phyloP scores from a whole-genome alignment of 2,329 filamentous ascomycete genomes.

The Curvularia sp. region DNA sequence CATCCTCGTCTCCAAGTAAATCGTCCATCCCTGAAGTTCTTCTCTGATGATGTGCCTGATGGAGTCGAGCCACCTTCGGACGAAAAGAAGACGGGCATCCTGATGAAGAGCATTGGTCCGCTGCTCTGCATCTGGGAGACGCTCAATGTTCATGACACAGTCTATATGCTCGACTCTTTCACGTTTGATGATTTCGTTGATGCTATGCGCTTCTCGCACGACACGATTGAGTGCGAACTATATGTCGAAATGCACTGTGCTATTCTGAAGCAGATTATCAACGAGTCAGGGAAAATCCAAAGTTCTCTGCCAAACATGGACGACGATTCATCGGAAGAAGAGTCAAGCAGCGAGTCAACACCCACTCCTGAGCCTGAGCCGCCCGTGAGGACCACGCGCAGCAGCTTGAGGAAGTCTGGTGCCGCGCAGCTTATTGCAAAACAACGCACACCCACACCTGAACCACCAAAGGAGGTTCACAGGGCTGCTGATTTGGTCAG shows the following conservation, averaged over 20 bases:
- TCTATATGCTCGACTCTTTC: constrained; percentile 93
- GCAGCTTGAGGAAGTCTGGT: constrained; percentile 83
- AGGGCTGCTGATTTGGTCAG: constrained; percentile 78
- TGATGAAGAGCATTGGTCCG: constrained; percentile 84
- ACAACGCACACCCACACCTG: constrained; percentile 50
- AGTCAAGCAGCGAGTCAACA: constrained; percentile 61
- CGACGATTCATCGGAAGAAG: constrained; percentile 55
- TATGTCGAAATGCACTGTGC: constrained; percentile 92
- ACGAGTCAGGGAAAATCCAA: constrained; percentile 79
- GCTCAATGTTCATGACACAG: constrained; percentile 95
- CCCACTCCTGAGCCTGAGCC: constrained; percentile 70
- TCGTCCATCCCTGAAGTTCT: constrained; percentile 78
- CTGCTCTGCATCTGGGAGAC: constrained; percentile 95
- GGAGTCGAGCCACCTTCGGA: constrained; percentile 48
- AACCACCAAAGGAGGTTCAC: constrained; percentile 56
- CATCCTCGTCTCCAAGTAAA: constrained; percentile 68
- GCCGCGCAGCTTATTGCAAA: constrained; percentile 62
- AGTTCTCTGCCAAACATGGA: constrained; percentile 77
- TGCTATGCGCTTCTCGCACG: constrained; percentile 78
- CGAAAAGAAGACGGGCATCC: constrained; percentile 62
- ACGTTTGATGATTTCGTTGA: constrained; percentile 97
- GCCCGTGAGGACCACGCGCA: constrained; percentile 80
- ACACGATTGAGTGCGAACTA: constrained; percentile 79
- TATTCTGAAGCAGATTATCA: constrained; percentile 84
- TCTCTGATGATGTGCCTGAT: constrained; percentile 67